phyloP scores from a whole-genome alignment of 441 rosid species.

The Populus tomentosa region DNA sequence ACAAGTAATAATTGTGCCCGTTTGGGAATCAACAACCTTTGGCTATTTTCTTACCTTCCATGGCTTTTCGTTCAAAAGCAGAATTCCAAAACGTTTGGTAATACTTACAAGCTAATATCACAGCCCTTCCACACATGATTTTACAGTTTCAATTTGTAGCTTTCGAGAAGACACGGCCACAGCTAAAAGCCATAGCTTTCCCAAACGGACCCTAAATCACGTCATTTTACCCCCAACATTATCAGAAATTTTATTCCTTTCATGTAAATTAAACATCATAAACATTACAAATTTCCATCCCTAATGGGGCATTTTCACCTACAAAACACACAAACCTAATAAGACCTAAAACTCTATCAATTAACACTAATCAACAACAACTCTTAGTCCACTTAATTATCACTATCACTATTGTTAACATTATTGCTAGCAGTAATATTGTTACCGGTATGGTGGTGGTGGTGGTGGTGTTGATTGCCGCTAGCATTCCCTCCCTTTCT shows the following conservation, averaged over 20 bases:
- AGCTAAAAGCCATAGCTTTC: too few relatives aligned
- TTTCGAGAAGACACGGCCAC: too few relatives aligned
- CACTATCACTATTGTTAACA: slow-evolving; percentile 35
- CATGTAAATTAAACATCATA: slow-evolving; percentile 15
- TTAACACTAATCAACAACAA: slow-evolving; percentile 10
- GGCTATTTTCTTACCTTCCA: too few relatives aligned
- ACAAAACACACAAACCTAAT: slow-evolving; percentile 15
- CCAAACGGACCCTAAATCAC: background rate
- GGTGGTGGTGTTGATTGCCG: slow-evolving; percentile 28
- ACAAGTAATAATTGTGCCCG: background rate
- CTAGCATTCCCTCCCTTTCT: slow-evolving; percentile 47
- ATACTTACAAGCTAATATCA: too few relatives aligned
- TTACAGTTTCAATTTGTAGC: too few relatives aligned
- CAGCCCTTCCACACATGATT: too few relatives aligned
- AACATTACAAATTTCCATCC: slow-evolving; percentile 10
- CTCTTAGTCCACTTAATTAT: slow-evolving; percentile 26
- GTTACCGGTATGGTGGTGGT: slow-evolving; percentile 29
- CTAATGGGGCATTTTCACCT: slow-evolving; percentile 17
- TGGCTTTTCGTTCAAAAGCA: too few relatives aligned
- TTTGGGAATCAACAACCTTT: too few relatives aligned
- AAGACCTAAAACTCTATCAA: slow-evolving; percentile 13
- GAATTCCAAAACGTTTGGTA: too few relatives aligned
- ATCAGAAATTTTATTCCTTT: background rate
- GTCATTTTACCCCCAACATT: background rate
- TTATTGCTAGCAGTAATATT: slow-evolving; percentile 23